Base-by-base conservation (phyloP, 164 flowering plant genomes). In the Piper betle region DNA sequence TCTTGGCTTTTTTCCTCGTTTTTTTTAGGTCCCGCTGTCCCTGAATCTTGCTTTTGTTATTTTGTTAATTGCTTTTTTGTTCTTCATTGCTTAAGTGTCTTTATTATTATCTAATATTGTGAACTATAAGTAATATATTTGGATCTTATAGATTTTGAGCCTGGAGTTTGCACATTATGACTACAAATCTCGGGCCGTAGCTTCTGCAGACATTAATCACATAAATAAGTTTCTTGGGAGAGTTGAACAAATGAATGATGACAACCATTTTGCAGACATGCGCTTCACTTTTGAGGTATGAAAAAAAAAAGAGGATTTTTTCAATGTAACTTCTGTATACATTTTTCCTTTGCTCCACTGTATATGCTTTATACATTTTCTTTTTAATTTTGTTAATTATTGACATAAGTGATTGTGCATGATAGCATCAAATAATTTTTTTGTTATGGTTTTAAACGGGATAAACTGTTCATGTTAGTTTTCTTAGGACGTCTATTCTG, bases 121-220 rank as follows among this genome's bases (percentile, higher is more conserved):
- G 9, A 5, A 16, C 1, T 16, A 37, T 57, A 13, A 12, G 11
- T 12, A 57, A 37, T 38, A 4, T 15, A 15, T 57, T 57, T 55
- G 9, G n/a, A 16, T 38, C 46, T 64, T 68, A 46, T 74, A 94
- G 99, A 87, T 94, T 38, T 62, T 85, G 73, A 71, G 62, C 1
- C 62, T 94, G 82, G 99, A 94, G 71, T 94, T 91, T 73, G 79
- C 79, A 11, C 97, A 94, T 68, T 94, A 94, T 71, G 96, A 91
- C 66, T 84, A 71, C 74, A 84, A 85, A 71, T 57, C 48, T 61
- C 73, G 75, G 52, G 88, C 88, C 88, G 89, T 94, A 72, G 96
- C 96, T 68, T 82, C 99, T 61, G 99, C 99, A 46, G 97, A 91
- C 66, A 74, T 84, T 77, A 79, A 68, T 53, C 87, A 84, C 53